Percentiles rank a stretch among this genome's conserved stretches.
Conservation (phyloP, 2,329 filamentous ascomycete species). For the Colletotrichum simmondsii region DNA sequence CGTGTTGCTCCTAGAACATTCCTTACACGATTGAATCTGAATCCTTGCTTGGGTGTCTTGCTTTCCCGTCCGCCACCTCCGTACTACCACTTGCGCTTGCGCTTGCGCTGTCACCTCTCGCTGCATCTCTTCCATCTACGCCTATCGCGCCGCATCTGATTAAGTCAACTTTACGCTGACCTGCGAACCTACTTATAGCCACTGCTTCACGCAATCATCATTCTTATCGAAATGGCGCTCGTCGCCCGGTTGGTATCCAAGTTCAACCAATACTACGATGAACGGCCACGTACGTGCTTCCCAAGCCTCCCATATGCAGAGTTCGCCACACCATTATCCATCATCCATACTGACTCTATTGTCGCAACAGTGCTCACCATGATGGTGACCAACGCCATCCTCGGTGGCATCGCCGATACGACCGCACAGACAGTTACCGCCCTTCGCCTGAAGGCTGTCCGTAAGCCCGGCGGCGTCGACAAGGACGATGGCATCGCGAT, state of each 20-base stretch:
- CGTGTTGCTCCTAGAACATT: slow-evolving; percentile 7
- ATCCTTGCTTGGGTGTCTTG: slow-evolving; percentile 3
- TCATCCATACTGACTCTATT: slow-evolving; percentile 14
- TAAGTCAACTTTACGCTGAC: slow-evolving; percentile 10
- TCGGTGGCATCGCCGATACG: slow-evolving; percentile 95
- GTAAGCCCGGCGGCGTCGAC: slow-evolving; percentile 68
- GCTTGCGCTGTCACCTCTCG: background rate
- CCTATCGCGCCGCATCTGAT: background rate
- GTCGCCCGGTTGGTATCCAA: slow-evolving; percentile 83
- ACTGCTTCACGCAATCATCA: slow-evolving; percentile 84
- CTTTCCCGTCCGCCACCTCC: background rate
- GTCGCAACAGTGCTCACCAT: slow-evolving; percentile 82
- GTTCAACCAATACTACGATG: slow-evolving; percentile 94
- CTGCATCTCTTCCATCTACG: background rate
- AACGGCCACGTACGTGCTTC: slow-evolving; percentile 76
- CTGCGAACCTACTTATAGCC: slow-evolving; percentile 67
- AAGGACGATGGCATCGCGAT: slow-evolving; percentile 82
- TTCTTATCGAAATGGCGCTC: slow-evolving; percentile 89
- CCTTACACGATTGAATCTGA: slow-evolving; percentile 6
- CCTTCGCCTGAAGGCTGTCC: slow-evolving; percentile 74
- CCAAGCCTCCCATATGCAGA: background rate
- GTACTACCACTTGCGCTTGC: background rate
- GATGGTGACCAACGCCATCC: slow-evolving; percentile 97
- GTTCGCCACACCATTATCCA: background rate
- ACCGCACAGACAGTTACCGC: slow-evolving; percentile 93